Conservation (phyloP, 768 basidiomycete species). For the Boletus coccyginus region DNA sequence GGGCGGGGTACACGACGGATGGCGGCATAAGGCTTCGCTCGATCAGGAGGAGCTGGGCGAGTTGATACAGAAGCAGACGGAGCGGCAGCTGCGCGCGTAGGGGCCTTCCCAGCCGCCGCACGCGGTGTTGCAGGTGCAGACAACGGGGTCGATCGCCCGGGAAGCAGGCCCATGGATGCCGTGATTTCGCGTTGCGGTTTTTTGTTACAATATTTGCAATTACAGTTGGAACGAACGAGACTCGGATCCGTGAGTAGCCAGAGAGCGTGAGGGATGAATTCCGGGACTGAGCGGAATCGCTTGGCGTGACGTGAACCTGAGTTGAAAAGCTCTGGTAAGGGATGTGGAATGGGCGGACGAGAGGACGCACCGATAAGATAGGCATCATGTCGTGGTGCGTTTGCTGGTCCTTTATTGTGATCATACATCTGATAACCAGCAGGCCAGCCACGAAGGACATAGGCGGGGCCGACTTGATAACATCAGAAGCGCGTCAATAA, state of each 20-base stretch:
- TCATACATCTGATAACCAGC: conserved; percentile 67
- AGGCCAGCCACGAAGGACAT: conserved; percentile 67
- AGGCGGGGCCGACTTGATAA: conserved; percentile 38
- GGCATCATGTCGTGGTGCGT: conserved; percentile 62
- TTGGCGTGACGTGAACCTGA: conserved; percentile 42
- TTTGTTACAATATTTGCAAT: conserved; percentile 77
- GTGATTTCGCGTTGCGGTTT: conserved; percentile 70
- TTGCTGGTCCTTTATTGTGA: conserved; percentile 64
- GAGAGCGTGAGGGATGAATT: conserved; percentile 80
- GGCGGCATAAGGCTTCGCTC: conserved; percentile 38
- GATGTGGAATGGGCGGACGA: background rate
- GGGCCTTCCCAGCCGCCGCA: conserved; percentile 15
- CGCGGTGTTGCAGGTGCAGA: conserved; percentile 20
- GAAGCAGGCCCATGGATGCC: conserved; percentile 48
- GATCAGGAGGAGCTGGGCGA: conserved; percentile 20
- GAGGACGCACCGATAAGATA: conserved; percentile 68
- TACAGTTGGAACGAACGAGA: conserved; percentile 49
- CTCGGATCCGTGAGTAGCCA: conserved; percentile 67
- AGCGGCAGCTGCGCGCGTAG: conserved; percentile 10
- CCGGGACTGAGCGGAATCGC: conserved; percentile 77
- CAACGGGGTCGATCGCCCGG: conserved; percentile 34
- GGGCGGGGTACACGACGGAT: conserved; percentile 39
- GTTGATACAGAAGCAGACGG: conserved; percentile 8
- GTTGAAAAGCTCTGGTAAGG: background rate
- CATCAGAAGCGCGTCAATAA: background rate